Base-by-base conservation (phyloP, 805 yeast species). In the Wickerhamomyces rabaulensis region DNA sequence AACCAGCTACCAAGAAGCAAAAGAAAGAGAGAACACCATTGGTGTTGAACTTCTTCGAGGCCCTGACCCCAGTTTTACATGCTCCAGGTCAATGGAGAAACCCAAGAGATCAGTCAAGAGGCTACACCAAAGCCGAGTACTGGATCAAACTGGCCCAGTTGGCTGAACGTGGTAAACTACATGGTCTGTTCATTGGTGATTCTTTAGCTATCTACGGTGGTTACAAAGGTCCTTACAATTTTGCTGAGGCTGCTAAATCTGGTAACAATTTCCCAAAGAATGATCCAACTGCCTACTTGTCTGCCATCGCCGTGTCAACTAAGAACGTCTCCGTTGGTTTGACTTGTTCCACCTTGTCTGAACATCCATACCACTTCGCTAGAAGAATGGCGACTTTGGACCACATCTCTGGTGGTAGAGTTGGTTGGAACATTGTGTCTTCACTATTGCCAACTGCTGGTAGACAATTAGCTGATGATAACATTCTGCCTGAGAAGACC, bases 401-500 rank as follows among this genome's bases (percentile, higher is more conserved):
- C 48, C 75, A 73, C 44, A 64, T 73, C 45, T 69, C 76, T 13
- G 65, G 65, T 21, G 78, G 78, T 17, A 65, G 78, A 53, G 56
- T 74, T 45, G 78, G 77, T 29, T 73, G 78, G 78, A 73, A 73
- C 53, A 66, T 73, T 36, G 78, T 73, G 35, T 68, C 75, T 6
- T 67, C 76, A 2, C 62, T 66, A 36, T 55, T 71, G 38, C 74
- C 72, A 46, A 63, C 72, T 52, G 77, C 78, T 9, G 72, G 77
- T 7, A 60, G 72, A 53, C 71, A 71, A 49, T 53, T 70, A 35
- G 54, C 70, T 21, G 70, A 69, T 40, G 69, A 67, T 10, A 66
- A 64, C 42, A 46, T 56, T 15, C 57, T 66, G 31, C 72, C 74
- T 10, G 70, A 66, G 7, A 76, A 73, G 55, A 72, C 67, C 29